Conservation (phyloP, 345 rosid genomes). For the Salix arbutifolia region DNA sequence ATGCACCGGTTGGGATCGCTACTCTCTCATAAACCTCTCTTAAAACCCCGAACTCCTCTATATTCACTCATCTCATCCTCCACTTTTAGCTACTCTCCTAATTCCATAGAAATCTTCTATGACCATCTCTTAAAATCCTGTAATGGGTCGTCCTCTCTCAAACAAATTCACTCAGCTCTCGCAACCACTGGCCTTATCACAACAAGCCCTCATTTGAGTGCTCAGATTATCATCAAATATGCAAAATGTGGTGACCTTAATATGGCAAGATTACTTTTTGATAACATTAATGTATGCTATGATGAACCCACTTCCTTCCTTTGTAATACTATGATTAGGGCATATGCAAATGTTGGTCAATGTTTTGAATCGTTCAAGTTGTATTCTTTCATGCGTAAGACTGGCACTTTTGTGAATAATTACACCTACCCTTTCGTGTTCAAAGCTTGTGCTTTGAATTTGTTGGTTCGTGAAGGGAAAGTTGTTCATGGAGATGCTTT, state of each 20-base stretch:
- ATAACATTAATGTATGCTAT: slow-evolving; percentile 7
- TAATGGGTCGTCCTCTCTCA: slow-evolving; percentile 24
- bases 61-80: neutral
- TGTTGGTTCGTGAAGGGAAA: slow-evolving; percentile 33
- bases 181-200: slow-evolving; percentile 22
- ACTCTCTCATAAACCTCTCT: slow-evolving; percentile 9
- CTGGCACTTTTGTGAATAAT: slow-evolving; percentile 35
- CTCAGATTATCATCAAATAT: slow-evolving; percentile 38
- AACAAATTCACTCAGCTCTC: slow-evolving; percentile 44
- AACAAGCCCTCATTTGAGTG: slow-evolving; percentile 34
- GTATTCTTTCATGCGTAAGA: slow-evolving; percentile 37
- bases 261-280: slow-evolving; percentile 34
- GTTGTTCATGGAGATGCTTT: slow-evolving; percentile 34
- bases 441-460: slow-evolving; percentile 37
- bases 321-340: slow-evolving; percentile 51
- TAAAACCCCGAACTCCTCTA: slow-evolving; percentile 4
- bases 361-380: slow-evolving; percentile 35
- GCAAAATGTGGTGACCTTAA: slow-evolving; percentile 27
- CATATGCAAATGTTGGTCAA: slow-evolving; percentile 37
- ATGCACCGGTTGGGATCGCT: slow-evolving; percentile 18
- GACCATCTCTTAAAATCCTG: slow-evolving; percentile 28
- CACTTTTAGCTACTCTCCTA: slow-evolving; percentile 16
- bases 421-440: slow-evolving; percentile 41
- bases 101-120: slow-evolving; percentile 23
- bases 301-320: slow-evolving; percentile 34